Evolutionary conservation across 2,329 filamentous ascomycete species (phyloP).

Genomic region (Cladosporium phlei): DNA sequence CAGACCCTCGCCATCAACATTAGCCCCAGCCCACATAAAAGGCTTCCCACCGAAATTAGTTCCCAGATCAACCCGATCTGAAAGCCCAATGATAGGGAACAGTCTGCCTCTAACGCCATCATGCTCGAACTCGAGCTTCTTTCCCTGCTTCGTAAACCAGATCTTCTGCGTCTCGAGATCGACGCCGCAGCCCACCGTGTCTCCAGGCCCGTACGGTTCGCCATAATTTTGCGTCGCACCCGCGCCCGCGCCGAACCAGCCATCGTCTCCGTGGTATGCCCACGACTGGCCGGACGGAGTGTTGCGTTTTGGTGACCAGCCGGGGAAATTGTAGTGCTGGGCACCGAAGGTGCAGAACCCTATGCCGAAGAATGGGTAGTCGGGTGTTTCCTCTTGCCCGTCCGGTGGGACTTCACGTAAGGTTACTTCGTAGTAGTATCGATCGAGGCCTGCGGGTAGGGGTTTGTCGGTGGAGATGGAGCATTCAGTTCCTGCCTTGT

Average conservation of each 20-base stretch:
- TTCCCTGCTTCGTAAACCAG: not conserved
- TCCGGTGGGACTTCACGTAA: not conserved
- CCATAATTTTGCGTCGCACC: not conserved
- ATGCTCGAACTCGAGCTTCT: not conserved
- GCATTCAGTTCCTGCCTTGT: not conserved
- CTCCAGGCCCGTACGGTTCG: not conserved
- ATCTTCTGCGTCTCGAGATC: not conserved
- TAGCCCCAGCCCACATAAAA: not conserved
- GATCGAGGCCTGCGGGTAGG: slow-evolving; percentile 12
- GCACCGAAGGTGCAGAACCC: slow-evolving; percentile 14
- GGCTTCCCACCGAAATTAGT: not conserved
- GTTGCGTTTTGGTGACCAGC: slow-evolving; percentile 7
- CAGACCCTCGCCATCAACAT: not conserved
- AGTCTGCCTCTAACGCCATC: not conserved
- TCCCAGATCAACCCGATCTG: not conserved
- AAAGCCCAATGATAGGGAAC: not conserved
- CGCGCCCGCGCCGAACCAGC: not conserved
- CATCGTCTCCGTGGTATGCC: not conserved
- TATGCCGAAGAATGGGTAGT: slow-evolving; percentile 8
- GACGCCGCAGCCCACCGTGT: not conserved
- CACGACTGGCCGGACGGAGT: not conserved
- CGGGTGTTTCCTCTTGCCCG: not conserved
- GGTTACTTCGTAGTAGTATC: slow-evolving; percentile 18
- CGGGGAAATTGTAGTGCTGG: slow-evolving; percentile 3
- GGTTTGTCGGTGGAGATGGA: slow-evolving; percentile 16